phyloP scores from a whole-genome alignment of 352 stramenopile genomes.

The Sclerospora graminicola region DNA sequence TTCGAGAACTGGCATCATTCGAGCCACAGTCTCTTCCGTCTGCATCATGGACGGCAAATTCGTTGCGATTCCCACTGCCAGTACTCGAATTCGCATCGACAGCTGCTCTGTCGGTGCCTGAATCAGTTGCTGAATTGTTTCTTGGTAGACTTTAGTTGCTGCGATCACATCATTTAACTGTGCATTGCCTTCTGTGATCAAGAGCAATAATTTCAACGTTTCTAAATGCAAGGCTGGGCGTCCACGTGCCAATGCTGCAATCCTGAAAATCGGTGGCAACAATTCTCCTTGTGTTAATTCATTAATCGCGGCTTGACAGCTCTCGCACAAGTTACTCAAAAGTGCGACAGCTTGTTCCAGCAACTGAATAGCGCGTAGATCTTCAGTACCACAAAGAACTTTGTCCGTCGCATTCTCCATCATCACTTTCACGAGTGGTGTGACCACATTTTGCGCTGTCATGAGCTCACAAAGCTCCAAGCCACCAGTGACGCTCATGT shows the following conservation, averaged over 20 bases:
- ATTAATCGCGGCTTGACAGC: constrained; percentile 65
- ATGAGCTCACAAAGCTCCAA: constrained; percentile 77
- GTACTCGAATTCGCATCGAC: constrained; percentile 34
- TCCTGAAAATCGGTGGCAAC: constrained; percentile 65
- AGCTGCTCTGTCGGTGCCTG: constrained; percentile 46
- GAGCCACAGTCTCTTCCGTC: constrained; percentile 52
- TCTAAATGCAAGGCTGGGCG: constrained; percentile 59
- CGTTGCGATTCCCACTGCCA: constrained; percentile 68
- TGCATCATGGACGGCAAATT: constrained; percentile 72
- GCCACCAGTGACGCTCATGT: constrained; percentile 82
- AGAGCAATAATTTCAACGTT: constrained; percentile 70
- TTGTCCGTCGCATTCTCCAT: constrained; percentile 40
- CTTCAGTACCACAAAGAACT: constrained; percentile 41
- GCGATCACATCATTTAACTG: constrained; percentile 60
- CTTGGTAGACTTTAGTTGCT: constrained; percentile 49
- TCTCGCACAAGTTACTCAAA: constrained; percentile 78
- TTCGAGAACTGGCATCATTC: constrained; percentile 60
- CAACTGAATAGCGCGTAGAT: constrained; percentile 59
- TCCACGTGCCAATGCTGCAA: constrained; percentile 37
- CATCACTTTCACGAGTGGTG: constrained; percentile 67
- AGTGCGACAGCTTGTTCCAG: constrained; percentile 76
- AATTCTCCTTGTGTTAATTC: constrained; percentile 70
- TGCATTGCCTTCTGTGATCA: constrained; percentile 77
- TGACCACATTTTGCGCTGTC: constrained; percentile 65
- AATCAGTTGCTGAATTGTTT: constrained; percentile 54